Evolutionary conservation across 768 basidiomycete species (phyloP).

Genomic region (Leccinum olivaceopallidum): DNA sequence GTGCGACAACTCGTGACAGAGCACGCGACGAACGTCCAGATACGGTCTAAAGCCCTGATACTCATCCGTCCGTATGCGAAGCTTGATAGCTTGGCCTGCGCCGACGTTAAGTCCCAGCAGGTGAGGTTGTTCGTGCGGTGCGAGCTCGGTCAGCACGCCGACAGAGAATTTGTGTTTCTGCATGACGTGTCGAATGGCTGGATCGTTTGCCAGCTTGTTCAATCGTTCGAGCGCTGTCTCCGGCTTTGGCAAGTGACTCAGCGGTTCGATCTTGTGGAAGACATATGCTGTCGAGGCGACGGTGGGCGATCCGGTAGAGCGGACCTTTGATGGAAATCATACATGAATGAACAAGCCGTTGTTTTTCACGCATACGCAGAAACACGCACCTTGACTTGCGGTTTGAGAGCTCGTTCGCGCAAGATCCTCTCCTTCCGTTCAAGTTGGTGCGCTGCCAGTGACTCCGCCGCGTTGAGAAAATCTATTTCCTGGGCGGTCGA

Average conservation of each 20-base stretch:
- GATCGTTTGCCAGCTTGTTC: conserved; percentile 62
- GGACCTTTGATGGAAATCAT: conserved; percentile 42
- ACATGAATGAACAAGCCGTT: background rate
- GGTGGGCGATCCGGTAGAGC: conserved; percentile 50
- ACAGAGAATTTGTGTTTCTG: conserved; percentile 66
- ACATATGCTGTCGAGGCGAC: conserved; percentile 46
- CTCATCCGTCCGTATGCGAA: conserved; percentile 65
- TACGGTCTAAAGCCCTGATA: conserved; percentile 77
- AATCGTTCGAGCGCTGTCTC: conserved; percentile 54
- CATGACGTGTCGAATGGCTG: conserved; percentile 72
- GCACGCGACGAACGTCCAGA: conserved; percentile 59
- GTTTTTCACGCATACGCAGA: background rate
- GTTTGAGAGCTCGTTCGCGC: conserved; percentile 55
- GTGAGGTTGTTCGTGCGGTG: conserved; percentile 72
- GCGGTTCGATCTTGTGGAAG: conserved; percentile 65
- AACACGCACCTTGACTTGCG: conserved; percentile 53
- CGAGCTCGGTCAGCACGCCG: conserved; percentile 71
- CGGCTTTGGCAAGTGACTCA: conserved; percentile 66
- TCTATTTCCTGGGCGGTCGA: conserved; percentile 59
- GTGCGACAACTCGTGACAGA: conserved; percentile 79
- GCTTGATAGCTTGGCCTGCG: conserved; percentile 60
- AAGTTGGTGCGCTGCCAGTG: conserved; percentile 42
- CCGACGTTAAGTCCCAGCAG: conserved; percentile 70
- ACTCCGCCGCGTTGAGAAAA: conserved; percentile 54
- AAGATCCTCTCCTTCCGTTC: conserved; percentile 55